Evolutionary conservation across 768 basidiomycete species (phyloP), one percentile per base, ranked within the genome.

Genomic region (Hygrocybe punicea): DNA sequence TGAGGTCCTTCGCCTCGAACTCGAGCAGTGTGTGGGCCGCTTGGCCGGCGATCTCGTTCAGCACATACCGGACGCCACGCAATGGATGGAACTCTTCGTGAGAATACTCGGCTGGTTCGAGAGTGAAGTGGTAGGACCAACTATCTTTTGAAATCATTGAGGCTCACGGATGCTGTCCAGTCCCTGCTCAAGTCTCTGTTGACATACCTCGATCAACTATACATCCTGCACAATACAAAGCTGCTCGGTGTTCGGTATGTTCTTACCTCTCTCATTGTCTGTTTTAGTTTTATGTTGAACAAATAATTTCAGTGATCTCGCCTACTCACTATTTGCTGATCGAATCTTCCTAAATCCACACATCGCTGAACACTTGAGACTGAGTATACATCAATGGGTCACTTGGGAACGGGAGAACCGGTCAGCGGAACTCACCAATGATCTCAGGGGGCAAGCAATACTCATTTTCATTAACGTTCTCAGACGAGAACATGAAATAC

Each of bases 191-290:
- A 80, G 59, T 85, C 85, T 0, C 69, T 91, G 23, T 70, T 91
- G 51, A 81, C 88, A 2, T 87, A 86, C 66, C 70, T 93, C 51
- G 89, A 93, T 65, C 82, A 87, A 64, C 76, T 78, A 0, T 91
- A 85, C 60, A 76, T 89, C 9, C 63, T 67, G 0, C 71, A 73
- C 39, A 69, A 77, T 33, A 70, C 73, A 24, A 69, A 72, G 11
- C 55, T 75, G 13, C 62, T 63, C 7, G 71, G 68, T 13, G 78
- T 86, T 46, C 77, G 70, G 88, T 87, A 60, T 19, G 76, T 67
- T 51, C 23, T 34, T 3, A 23, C 4, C 14, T 29, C 6, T 57
- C 17, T 23, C 9, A 40, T 5, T 33, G 14, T 37, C 36, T 16
- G 35, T 21, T 34, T 23, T 52, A 24, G 29, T 59, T 77, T 68